Evolutionary conservation across 768 basidiomycete genomes (phyloP).

Genomic region (Hemileccinum impolitum): DNA sequence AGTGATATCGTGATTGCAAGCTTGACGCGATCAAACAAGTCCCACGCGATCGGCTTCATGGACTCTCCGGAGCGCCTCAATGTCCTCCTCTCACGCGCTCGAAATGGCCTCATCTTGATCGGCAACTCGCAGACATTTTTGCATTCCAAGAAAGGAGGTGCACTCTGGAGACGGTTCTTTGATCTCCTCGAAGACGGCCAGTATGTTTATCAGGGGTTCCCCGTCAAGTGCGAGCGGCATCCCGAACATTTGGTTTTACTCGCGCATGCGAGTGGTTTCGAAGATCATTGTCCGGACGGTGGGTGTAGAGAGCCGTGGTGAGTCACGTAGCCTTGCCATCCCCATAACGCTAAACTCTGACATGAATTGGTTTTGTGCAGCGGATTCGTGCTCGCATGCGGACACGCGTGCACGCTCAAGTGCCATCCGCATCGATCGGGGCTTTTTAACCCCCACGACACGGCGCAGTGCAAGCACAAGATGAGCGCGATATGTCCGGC

Average conservation of each 20-base stretch:
- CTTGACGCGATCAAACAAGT: slow-evolving; percentile 56
- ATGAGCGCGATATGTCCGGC: slow-evolving; percentile 37
- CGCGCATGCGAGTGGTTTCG: slow-evolving; percentile 45
- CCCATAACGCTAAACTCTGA: background rate
- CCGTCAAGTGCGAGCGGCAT: slow-evolving; percentile 55
- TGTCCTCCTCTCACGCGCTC: slow-evolving; percentile 65
- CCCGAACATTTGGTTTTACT: slow-evolving; percentile 39
- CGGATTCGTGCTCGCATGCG: slow-evolving; percentile 10
- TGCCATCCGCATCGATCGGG: slow-evolving; percentile 54
- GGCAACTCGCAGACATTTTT: slow-evolving; percentile 62
- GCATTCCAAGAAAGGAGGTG: slow-evolving; percentile 10
- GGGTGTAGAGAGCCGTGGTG: slow-evolving; percentile 62
- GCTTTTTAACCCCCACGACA: slow-evolving; percentile 3
- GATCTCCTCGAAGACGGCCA: slow-evolving; percentile 7
- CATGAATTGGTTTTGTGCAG: slow-evolving; percentile 3
- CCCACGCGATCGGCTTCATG: slow-evolving; percentile 68
- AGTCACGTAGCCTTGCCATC: slow-evolving; percentile 5
- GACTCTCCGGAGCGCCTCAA: slow-evolving; percentile 64
- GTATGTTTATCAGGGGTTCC: slow-evolving; percentile 37
- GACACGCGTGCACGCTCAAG: slow-evolving; percentile 54
- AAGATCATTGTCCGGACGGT: slow-evolving; percentile 53
- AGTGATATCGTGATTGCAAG: slow-evolving; percentile 62
- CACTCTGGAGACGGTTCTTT: slow-evolving; percentile 16
- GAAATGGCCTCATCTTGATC: slow-evolving; percentile 62
- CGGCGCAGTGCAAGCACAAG: slow-evolving; percentile 42